Percentiles rank a stretch among this genome's conserved stretches.
phyloP scores from a whole-genome alignment of 1,284 basidiomycete species.

The Athelia sp. region DNA sequence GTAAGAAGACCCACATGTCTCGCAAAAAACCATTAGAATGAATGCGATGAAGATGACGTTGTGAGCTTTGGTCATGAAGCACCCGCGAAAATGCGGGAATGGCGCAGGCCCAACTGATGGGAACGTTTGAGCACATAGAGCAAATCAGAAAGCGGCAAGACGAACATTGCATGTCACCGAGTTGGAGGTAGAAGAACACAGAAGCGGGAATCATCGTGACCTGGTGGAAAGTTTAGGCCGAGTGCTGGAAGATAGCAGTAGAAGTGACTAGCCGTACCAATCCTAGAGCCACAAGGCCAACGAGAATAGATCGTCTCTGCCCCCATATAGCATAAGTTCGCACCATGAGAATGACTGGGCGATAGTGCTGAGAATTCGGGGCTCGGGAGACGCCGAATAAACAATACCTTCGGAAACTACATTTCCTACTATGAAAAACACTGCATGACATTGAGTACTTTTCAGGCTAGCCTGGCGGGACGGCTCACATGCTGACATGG shows the following conservation, averaged over 20 bases:
- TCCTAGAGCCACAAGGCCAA: constrained; percentile 22
- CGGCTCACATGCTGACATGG: constrained; percentile 26
- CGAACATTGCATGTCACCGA: constrained; percentile 30
- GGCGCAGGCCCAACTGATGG: constrained; percentile 12
- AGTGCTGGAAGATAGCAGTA: not conserved
- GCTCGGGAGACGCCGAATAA: constrained; percentile 3
- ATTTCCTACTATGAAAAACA: constrained; percentile 31
- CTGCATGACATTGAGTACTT: constrained; percentile 14
- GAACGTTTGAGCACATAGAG: not conserved
- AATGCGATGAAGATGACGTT: constrained; percentile 33
- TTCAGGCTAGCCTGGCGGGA: not conserved
- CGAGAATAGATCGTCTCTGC: constrained; percentile 25
- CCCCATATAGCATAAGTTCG: constrained; percentile 43
- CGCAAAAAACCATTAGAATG: constrained; percentile 31
- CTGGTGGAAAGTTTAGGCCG: constrained; percentile 14
- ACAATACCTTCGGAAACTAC: constrained; percentile 30
- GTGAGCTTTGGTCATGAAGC: constrained; percentile 24
- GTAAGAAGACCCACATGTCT: constrained; percentile 30
- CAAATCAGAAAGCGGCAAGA: not conserved
- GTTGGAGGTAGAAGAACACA: constrained; percentile 26
- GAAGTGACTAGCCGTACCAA: constrained; percentile 13
- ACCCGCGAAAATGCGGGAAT: constrained; percentile 17
- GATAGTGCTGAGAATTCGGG: not conserved
- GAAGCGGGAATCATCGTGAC: constrained; percentile 26
- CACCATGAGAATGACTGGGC: constrained; percentile 29